Base-by-base conservation (phyloP, 345 rosid species). In the Populus nigra region DNA sequence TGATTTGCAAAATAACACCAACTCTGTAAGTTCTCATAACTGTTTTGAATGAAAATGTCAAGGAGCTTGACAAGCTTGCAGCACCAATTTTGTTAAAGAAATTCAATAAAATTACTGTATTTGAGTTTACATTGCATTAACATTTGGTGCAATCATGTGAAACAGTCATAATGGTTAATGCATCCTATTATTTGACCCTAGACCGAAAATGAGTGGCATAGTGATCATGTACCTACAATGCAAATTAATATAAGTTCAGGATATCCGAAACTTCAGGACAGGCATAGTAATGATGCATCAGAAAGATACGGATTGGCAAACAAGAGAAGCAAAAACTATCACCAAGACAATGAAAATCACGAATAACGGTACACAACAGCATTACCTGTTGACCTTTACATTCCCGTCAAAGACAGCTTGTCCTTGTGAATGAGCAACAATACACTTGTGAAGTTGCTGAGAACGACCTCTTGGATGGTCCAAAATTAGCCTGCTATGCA, bases 401-500 rank as follows among this genome's bases (percentile, higher is more conserved):
- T 93, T 93, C 85, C 99, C 98, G 78, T 96, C 96, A 50, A 96
- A 93, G 76, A 96, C 97, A 49, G 97, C 97, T 85, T 92, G 99
- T 68, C 97, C 97, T 69, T 74, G 84, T 8, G 98, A 88, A 87
- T 93, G 91, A 81, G 92, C 99, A 77, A 96, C 96, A 11, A 96
- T 96, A 77, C 96, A 96, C 87, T 96, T 93, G 80, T 92, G 99
- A 77, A 96, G 92, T 79, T 96, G 99, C 35, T 84, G 89, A 12
- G 93, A 83, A 83, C 68, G 76, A 77, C 97, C 99, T 53, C 89
- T 85, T 9, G 98, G 99, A 90, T 93, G 93, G 86, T 96, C 99
- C 85, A 96, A 79, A 63, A 96, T 84, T 63, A 96, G 85, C 73
- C 84, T 89, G 73, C 98, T 92, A 71, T 93, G 99, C 57, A 96